These are phyloP conservation scores for Coffea canephora DNA, from an alignment of 257 asterid genomes.

Conservation along the genomic window DNA sequence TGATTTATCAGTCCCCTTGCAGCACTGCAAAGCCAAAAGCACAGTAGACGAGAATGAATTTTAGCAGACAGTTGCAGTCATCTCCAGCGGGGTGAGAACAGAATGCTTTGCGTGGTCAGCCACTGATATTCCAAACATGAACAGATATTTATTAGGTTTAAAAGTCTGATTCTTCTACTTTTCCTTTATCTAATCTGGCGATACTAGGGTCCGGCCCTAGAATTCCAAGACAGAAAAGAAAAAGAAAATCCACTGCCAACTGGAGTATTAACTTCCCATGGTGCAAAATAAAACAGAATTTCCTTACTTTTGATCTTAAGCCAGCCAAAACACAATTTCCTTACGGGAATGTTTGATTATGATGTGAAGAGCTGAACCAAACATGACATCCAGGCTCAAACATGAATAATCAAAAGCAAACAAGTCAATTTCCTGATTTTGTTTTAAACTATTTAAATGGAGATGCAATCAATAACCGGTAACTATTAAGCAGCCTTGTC, in stretches of 20 bases:
- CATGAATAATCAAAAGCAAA: too few species aligned
- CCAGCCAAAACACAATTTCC: not conserved
- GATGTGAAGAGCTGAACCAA: not conserved
- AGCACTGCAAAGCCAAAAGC: conserved; percentile 52
- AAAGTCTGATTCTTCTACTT: not conserved
- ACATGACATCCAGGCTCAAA: not conserved
- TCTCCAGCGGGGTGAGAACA: not conserved
- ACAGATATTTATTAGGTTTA: not conserved
- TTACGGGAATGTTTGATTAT: not conserved
- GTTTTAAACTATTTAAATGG: not conserved
- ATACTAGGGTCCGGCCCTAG: not conserved
- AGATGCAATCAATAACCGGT: too few species aligned
- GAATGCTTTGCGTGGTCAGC: not conserved
- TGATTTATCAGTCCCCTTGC: conserved; percentile 94
- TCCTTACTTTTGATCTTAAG: not conserved
- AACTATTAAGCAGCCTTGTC: not conserved
- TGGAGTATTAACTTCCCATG: not conserved
- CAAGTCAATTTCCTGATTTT: not conserved
- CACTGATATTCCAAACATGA: not conserved
- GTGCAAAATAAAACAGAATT: not conserved
- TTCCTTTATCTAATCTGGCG: not conserved
- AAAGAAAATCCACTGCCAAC: not conserved
- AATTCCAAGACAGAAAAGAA: not conserved
- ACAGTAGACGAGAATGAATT: not conserved
- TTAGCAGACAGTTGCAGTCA: not conserved